Evolutionary conservation across 2,329 filamentous ascomycete species (phyloP).

Genomic region (Ceratocystiopsis minuta): DNA sequence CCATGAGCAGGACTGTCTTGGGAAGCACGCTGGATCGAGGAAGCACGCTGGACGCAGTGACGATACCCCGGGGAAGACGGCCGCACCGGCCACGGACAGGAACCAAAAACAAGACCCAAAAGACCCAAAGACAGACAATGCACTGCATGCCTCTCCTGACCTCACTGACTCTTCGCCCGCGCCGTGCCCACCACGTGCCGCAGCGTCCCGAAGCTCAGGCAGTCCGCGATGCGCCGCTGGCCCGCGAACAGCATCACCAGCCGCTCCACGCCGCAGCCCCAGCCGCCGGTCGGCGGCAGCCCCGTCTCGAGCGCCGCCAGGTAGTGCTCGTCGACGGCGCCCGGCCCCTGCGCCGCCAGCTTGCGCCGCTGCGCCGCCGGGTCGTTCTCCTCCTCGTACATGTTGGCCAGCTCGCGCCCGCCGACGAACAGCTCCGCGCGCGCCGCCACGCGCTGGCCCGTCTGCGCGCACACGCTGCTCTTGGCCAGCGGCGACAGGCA

Average conservation of each 20-base stretch:
- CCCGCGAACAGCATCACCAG: slow-evolving; percentile 83
- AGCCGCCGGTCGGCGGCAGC: slow-evolving; percentile 87
- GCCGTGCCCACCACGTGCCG: slow-evolving; percentile 37
- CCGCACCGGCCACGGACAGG: too few relatives aligned
- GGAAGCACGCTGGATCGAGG: too few relatives aligned
- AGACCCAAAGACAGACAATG: too few relatives aligned
- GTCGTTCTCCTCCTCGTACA: slow-evolving; percentile 96
- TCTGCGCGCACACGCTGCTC: slow-evolving; percentile 53
- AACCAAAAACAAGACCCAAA: too few relatives aligned
- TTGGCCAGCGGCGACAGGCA: slow-evolving; percentile 86
- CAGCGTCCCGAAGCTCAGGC: slow-evolving; percentile 74
- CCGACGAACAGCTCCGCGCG: slow-evolving; percentile 73
- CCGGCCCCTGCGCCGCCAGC: slow-evolving; percentile 41
- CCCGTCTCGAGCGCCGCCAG: slow-evolving; percentile 72
- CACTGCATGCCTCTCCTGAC: too few relatives aligned
- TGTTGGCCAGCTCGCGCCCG: slow-evolving; percentile 75
- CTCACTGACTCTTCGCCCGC: too few relatives aligned
- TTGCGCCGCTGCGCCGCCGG: slow-evolving; percentile 74
- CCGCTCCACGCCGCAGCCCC: slow-evolving; percentile 86
- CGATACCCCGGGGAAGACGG: too few relatives aligned
- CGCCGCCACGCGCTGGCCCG: slow-evolving; percentile 57
- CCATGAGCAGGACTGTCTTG: too few relatives aligned
- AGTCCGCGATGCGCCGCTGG: slow-evolving; percentile 62
- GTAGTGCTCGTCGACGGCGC: slow-evolving; percentile 59
- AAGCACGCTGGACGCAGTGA: too few relatives aligned